Base-by-base conservation (phyloP, 106 monocot species). In the Triglochin maritima region DNA sequence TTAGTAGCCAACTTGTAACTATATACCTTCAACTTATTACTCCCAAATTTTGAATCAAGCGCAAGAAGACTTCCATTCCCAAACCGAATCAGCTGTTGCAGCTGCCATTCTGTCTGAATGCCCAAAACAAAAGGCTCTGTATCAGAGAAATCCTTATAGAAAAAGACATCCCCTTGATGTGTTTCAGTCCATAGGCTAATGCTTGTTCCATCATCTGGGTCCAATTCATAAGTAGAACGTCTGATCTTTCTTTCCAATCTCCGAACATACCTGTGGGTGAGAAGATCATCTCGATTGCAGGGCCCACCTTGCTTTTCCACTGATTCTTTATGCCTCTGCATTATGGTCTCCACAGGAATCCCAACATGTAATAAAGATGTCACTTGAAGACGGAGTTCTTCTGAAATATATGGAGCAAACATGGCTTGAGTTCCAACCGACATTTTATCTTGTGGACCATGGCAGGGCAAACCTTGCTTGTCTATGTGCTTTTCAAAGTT, bases 201-300 rank as follows among this genome's bases (percentile, higher is more conserved):
- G 63, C 95, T 90, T 47, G 70, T 49, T 50, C 64, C 83, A 80
- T 96, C 95, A 76, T 88, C 87, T 47, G 72, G 50, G 65, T 96
- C 87, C 55, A 90, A 64, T 57, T 91, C 85, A 72, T 80, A 83
- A 50, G 80, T 82, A n/a, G 87, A 85, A 46, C 95, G 85, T 49
- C 95, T 81, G 29, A 96, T 96, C 78, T 96, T 96, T 73, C 95
- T 90, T 75, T 96, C 95, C 72, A 90, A 52, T 65, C 95, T 87
- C 43, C 95, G 76, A 1, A 96, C 95, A 67, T 81, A 88, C 67
- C 95, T 87, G 17, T 96, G 95, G 29, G 83, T 85, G 62, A 96
- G 87, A 83, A 96, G 90, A 80, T 88, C 95, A 78, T 96, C 95
- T 64, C 90, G 71, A 64, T 87, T 96, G 59, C 75, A 77, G 44